Evolutionary conservation across 2,329 filamentous ascomycete genomes (phyloP).

Genomic region (Pseudofabraea citricarpa): DNA sequence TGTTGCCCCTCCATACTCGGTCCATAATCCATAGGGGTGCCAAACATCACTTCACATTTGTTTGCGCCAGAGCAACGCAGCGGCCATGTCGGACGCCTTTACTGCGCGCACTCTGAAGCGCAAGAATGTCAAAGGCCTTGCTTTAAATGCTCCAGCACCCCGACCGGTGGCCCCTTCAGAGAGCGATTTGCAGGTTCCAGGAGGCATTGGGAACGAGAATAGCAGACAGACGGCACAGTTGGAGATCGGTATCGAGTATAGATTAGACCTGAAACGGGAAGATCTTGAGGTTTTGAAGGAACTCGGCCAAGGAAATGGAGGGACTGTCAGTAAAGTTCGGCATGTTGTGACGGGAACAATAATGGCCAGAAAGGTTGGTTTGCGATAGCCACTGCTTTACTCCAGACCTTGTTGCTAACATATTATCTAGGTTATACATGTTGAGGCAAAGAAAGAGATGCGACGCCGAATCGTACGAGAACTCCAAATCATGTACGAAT

Average conservation of each 20-base stretch:
- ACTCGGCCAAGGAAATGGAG: conserved; percentile 91
- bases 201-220: conserved; percentile 54
- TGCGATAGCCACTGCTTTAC: not conserved
- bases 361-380: conserved; percentile 90
- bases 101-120: conserved; percentile 86
- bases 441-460: conserved; percentile 96
- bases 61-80: not conserved
- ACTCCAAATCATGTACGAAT: conserved; percentile 97
- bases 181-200: conserved; percentile 59
- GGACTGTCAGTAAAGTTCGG: conserved; percentile 96
- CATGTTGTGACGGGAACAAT: conserved; percentile 91
- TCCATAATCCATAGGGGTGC: not conserved
- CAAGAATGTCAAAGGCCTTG: conserved; percentile 97
- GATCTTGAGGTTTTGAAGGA: conserved; percentile 93
- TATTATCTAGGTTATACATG: conserved; percentile 80
- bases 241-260: conserved; percentile 97
- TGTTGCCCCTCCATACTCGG: not conserved
- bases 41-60: too few relatives aligned
- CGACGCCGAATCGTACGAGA: conserved; percentile 96
- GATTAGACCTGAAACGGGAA: conserved; percentile 84
- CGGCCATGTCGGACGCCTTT: conserved; percentile 50
- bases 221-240: conserved; percentile 60
- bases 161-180: conserved; percentile 69
- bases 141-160: conserved; percentile 73
- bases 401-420: conserved; percentile 1